Evolutionary conservation across 2,329 filamentous ascomycete genomes (phyloP), one percentile per base, ranked within the genome.

Genomic region (Pseudogymnoascus sp.): DNA sequence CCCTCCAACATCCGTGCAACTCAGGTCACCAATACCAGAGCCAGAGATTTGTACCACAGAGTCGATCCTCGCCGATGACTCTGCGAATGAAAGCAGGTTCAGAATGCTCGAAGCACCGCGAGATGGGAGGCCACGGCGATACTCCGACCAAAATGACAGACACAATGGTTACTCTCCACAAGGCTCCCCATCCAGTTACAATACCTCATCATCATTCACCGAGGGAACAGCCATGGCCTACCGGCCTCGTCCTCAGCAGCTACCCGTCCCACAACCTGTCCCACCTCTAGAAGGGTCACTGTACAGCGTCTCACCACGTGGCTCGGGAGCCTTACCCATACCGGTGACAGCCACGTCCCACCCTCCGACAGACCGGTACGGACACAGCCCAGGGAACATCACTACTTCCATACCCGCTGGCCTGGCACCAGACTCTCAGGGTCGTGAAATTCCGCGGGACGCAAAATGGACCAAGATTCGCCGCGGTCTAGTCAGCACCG

Each of bases 381-480:
- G 57, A 28, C 57, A 39, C 57, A 58, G 32, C 37, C 37, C 37
- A 2, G 22, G 57, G 1, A 37, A 58, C 32, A n/a, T 58, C 32
- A 58, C 57, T 18, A 58, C 32, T 18, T 25, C 60, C 30, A 22
- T 32, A 6, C 32, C 57, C 8, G 14, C 64, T 16, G 61, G 61
- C 2, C 72, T 86, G 2, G 81, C 77, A 0, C 84, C 84, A 0
- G 84, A 87, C 65, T 75, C 78, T 20, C 76, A 79, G 32, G 84
- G 84, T 1, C 75, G 78, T 4, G 77, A 80, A 11, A 87, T 87
- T 2, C 78, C 78, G 0, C 67, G 77, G 1, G 79, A 84, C 25
- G 83, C 82, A 1, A 77, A 78, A 58, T 86, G 83, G 83, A 86
- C 83, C 3, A 79, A 77, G 61, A 82, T 86, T 34, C 77, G 74